Evolutionary conservation across 108 stramenopile genomes (phyloP).

Genomic region (Pseudonitzschia delicatissima): DNA sequence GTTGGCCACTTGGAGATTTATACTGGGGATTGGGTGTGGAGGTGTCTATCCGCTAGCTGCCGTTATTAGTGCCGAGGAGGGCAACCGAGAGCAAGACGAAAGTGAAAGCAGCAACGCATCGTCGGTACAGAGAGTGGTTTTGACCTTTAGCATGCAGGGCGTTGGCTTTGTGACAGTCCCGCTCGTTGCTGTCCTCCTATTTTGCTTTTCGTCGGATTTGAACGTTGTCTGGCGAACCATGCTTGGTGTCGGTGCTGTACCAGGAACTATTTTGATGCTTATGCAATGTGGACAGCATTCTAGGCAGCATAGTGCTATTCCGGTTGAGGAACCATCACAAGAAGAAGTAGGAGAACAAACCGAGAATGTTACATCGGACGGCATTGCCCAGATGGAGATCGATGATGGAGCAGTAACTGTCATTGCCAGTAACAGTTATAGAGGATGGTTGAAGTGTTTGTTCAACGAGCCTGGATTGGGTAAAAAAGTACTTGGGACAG

Average conservation of each 20-base stretch:
- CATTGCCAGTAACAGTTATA: not conserved
- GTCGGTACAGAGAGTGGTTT: slow-evolving; percentile 53
- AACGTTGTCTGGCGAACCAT: slow-evolving; percentile 71
- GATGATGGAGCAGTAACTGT: not conserved
- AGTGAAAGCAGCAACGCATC: not conserved
- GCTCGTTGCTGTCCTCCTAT: slow-evolving; percentile 41
- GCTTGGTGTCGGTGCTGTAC: slow-evolving; percentile 70
- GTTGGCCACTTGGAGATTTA: slow-evolving; percentile 65
- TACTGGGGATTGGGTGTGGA: slow-evolving; percentile 81
- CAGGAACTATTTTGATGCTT: slow-evolving; percentile 52
- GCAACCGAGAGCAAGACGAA: not conserved
- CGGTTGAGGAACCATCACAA: not conserved
- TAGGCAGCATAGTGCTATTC: not conserved
- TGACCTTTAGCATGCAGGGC: slow-evolving; percentile 81
- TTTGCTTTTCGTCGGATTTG: slow-evolving; percentile 38
- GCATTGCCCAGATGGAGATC: no score
- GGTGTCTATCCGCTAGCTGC: slow-evolving; percentile 90
- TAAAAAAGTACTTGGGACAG: slow-evolving; percentile 71
- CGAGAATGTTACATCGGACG: not conserved
- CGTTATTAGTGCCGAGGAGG: slow-evolving; percentile 70
- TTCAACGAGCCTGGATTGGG: slow-evolving; percentile 57
- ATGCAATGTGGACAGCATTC: slow-evolving; percentile 24
- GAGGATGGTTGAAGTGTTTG: slow-evolving; percentile 36
- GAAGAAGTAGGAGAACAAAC: not conserved
- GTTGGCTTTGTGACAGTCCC: slow-evolving; percentile 71